Evolutionary conservation across 1,284 basidiomycete genomes (phyloP), one percentile per base, ranked within the genome.

Genomic region (Apiotrichum domesticum): DNA sequence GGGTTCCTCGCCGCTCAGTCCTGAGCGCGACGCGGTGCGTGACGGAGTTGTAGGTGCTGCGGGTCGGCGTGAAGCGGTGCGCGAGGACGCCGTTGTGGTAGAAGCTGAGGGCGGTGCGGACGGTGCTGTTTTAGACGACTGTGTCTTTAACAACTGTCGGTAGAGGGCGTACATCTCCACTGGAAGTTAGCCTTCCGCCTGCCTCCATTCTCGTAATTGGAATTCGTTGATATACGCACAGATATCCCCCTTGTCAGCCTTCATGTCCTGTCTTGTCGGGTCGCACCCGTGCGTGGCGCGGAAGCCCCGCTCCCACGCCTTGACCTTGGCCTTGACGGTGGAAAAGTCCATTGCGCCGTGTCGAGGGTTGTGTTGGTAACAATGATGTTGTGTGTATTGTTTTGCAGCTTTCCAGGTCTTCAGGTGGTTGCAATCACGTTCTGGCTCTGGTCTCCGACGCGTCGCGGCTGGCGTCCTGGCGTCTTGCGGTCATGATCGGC

Each of bases 121-220:
- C 21, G 21, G 21, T 21, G 21, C 21, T 21, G 21, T 21, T 21
- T 21, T 21, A 21, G 21, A 21, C 21, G 15, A n/a, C 8, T 39
- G 47, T 3, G 48, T 21, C 69, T 87, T 91, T 51, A 81, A 81
- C 33, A 90, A 80, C 57, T 82, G 84, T 78, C 90, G 90, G 79
- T 92, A 90, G 41, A 84, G 80, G 66, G 83, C 87, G 78, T 92
- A 92, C 72, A 87, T 88, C 59, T 84, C 82, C 55, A 86, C 90
- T 92, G 48, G 5, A 41, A 21, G 21, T 21, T 21, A 21, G 21
- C 21, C 21, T 21, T 21, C 21, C 21, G 21, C 21, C 21, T 21
- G 21, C 21, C 21, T 21, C 21, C 21, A 21, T 21, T 21, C 21
- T 21, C 21, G 21, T 21, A 21, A 21, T 21, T 21, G 21, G 21